Evolutionary conservation across 371 early-diverging fungal genomes (phyloP), one percentile per base, ranked within the genome.

Genomic region (Rhizopus stolonifer): DNA sequence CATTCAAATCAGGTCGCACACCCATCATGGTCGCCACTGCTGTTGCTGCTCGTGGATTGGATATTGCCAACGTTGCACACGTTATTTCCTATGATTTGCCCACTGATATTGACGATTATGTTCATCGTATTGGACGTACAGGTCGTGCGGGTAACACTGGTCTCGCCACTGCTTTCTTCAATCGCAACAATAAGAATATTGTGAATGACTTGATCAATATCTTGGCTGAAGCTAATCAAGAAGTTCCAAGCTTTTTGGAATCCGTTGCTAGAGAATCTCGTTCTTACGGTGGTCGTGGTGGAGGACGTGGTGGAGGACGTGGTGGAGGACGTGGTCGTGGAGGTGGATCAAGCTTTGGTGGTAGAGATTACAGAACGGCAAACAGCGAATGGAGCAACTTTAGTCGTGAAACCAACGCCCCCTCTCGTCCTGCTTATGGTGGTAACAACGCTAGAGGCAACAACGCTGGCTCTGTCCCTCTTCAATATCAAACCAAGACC

Each of bases 51-150:
- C 91, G 99, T 83, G 99, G 99, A 61, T 78, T 99, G 25, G 99
- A 92, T 72, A 91, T 91, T 48, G 87, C 91, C 58, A 91, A 92
- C 54, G 93, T 93, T 42, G 80, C 88, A 26, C 94, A 94, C 58
- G 94, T 96, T 44, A 83, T 95, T 67, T 95, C 94, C 70, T 98
- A 90, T 69, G 98, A 98, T 62, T 81, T 99, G 59, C 99, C 98
- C 29, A 86, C 84, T 7, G 94, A 95, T 69, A 86, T 87, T 67
- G 92, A 93, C 65, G 96, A 96, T 72, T 99, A 96, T 74, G 94
- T 99, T 54, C 99, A 99, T 77, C 88, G 99, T 67, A 97, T 99
- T 60, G 99, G 99, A 61, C 90, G 99, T 77, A 99, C 99, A 24
- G 95, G 92, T 49, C 82, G 86, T 64, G 93, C 96, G 32, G 91